phyloP scores from a whole-genome alignment of 768 basidiomycete species.

The Collybia mongolica region DNA sequence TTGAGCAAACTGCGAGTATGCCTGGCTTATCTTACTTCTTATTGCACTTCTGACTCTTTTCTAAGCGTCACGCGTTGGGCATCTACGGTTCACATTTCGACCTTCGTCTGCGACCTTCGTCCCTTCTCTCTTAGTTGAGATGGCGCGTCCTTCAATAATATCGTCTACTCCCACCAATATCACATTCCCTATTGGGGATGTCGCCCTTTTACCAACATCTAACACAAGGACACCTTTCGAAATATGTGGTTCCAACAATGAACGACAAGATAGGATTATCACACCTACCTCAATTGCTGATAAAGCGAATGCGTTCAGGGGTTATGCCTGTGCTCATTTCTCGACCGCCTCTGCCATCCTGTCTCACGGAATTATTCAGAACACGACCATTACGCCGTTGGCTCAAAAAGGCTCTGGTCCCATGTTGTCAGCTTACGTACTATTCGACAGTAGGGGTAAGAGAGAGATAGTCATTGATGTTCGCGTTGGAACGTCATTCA shows the following conservation, averaged over 20 bases:
- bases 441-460: constrained; percentile 22
- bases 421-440: constrained; percentile 40
- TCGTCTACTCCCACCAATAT: constrained; percentile 32
- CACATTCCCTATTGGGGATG: constrained; percentile 46
- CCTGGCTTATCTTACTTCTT: neutral
- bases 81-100: constrained; percentile 58
- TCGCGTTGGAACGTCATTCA: constrained; percentile 59
- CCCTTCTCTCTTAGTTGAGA: constrained; percentile 58
- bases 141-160: constrained; percentile 50
- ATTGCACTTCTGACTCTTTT: neutral
- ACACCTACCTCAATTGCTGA: constrained; percentile 34
- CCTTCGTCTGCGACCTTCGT: neutral
- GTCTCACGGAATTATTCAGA: constrained; percentile 41
- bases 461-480: constrained; percentile 36
- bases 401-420: constrained; percentile 27
- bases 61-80: constrained; percentile 62
- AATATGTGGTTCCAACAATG: constrained; percentile 57
- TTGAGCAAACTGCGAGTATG: constrained; percentile 53
- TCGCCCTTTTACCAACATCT: constrained; percentile 37
- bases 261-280: constrained; percentile 62
- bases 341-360: constrained; percentile 32
- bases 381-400: constrained; percentile 29
- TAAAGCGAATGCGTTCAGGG: constrained; percentile 26
- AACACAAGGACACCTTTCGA: constrained; percentile 24
- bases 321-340: constrained; percentile 48